Conservation (phyloP, 257 asterid genomes). For the Nicotiana obtusifolia region DNA sequence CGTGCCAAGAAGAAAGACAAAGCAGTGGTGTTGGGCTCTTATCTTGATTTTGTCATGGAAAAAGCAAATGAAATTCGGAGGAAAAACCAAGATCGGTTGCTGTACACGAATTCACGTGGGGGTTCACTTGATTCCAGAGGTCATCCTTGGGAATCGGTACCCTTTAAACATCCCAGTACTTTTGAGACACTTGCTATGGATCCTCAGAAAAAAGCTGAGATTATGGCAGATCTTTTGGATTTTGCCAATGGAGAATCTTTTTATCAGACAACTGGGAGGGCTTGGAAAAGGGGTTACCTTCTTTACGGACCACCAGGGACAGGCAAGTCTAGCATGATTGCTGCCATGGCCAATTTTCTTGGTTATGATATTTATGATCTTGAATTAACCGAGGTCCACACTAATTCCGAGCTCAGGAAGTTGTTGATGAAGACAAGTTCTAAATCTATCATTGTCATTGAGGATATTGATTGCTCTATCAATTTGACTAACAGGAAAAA, state of each 20-base stretch:
- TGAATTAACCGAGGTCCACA: slow-evolving; percentile 39
- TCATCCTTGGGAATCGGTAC: slow-evolving; percentile 52
- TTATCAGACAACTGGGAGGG: slow-evolving; percentile 40
- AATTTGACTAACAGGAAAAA: slow-evolving; percentile 31
- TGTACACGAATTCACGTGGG: slow-evolving; percentile 44
- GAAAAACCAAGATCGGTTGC: slow-evolving; percentile 34
- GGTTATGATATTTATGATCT: slow-evolving; percentile 49
- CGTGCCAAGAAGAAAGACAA: slow-evolving; percentile 41
- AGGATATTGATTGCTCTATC: slow-evolving; percentile 44
- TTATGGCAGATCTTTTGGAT: slow-evolving; percentile 36
- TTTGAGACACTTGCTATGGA: slow-evolving; percentile 42
- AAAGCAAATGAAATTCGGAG: slow-evolving; percentile 33
- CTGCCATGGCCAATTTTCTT: slow-evolving; percentile 46
- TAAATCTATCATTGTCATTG: slow-evolving; percentile 41
- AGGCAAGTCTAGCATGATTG: slow-evolving; percentile 47
- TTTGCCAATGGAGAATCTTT: slow-evolving; percentile 36
- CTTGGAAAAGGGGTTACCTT: slow-evolving; percentile 47
- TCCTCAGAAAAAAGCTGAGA: slow-evolving; percentile 35
- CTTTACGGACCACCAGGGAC: slow-evolving; percentile 47
- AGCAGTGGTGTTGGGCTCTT: slow-evolving; percentile 23
- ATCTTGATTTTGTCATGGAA: slow-evolving; percentile 37
- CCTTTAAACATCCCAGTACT: slow-evolving; percentile 45
- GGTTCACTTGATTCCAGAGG: slow-evolving; percentile 41
- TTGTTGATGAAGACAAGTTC: slow-evolving; percentile 38
- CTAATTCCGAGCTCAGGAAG: slow-evolving; percentile 40